Evolutionary conservation across 805 yeast species (phyloP).

Genomic region (Candida nonsorbophila): DNA sequence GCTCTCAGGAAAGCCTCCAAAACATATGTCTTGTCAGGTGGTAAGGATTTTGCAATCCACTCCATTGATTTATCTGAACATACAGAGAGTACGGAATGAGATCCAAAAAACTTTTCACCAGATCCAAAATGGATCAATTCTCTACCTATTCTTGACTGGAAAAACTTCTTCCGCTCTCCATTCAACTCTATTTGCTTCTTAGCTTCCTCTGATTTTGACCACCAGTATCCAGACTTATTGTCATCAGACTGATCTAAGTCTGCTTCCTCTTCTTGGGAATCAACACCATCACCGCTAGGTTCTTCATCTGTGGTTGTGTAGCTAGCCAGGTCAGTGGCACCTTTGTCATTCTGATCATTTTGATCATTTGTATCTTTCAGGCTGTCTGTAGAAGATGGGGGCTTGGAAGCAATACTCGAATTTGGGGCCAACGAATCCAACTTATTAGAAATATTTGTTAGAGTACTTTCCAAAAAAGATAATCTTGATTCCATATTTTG

Average conservation of each 20-base stretch:
- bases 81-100: slow-evolving; percentile 31
- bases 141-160: not conserved
- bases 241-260: slow-evolving; percentile 7
- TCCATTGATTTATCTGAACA: slow-evolving; percentile 28
- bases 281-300: slow-evolving; percentile 6
- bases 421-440: slow-evolving; percentile 7
- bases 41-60: slow-evolving; percentile 24
- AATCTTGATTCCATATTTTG: slow-evolving; percentile 15
- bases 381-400: too few relatives aligned
- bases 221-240: not conserved
- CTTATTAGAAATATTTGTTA: slow-evolving; percentile 14
- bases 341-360: too few relatives aligned
- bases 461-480: slow-evolving; percentile 15
- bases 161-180: not conserved
- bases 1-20: slow-evolving; percentile 22
- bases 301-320: not conserved
- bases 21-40: slow-evolving; percentile 13
- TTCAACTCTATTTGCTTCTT: too few relatives aligned
- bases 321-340: too few relatives aligned
- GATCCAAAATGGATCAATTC: not conserved
- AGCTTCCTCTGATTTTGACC: too few relatives aligned
- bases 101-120: slow-evolving; percentile 23
- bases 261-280: slow-evolving; percentile 9
- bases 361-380: too few relatives aligned
- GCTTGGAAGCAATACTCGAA: not conserved